These are phyloP conservation scores for Pythium angustatum DNA, from an alignment of 352 stramenopile species.

Conservation along the genomic window DNA sequence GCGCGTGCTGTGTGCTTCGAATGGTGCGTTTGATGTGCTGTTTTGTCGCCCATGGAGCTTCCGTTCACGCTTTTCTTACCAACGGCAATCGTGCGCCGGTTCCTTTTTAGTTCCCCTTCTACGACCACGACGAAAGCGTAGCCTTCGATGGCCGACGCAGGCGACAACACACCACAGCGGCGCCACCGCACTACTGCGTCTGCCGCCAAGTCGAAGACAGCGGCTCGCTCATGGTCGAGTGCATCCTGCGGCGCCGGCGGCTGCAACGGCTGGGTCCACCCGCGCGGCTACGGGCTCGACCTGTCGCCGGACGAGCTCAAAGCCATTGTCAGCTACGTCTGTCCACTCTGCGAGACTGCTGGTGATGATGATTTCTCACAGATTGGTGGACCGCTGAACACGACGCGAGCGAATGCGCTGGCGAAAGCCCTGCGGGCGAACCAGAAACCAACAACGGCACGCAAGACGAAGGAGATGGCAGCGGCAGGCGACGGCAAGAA, in stretches of 20 bases:
- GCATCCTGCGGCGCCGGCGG: constrained; percentile 86
- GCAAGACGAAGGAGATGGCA: too few relatives aligned
- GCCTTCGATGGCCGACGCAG: too few relatives aligned
- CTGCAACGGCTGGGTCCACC: constrained; percentile 92
- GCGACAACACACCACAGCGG: too few relatives aligned
- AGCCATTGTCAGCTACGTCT: constrained; percentile 83
- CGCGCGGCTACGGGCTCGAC: constrained; percentile 82
- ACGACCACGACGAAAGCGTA: too few relatives aligned
- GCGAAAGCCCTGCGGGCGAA: constrained; percentile 51
- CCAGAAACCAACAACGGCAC: constrained; percentile 34
- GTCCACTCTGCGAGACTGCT: constrained; percentile 74
- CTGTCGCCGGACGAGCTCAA: constrained; percentile 87
- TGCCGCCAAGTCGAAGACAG: constrained; percentile 80
- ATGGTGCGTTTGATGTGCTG: too few relatives aligned
- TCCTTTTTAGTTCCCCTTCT: too few relatives aligned
- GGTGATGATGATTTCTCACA: constrained; percentile 71
- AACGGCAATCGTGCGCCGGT: too few relatives aligned
- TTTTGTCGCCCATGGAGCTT: too few relatives aligned
- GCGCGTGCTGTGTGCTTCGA: too few relatives aligned
- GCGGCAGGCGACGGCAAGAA: constrained; percentile 12
- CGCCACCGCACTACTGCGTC: constrained; percentile 74
- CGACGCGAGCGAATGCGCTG: constrained; percentile 65
- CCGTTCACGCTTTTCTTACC: too few relatives aligned
- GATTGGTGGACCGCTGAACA: constrained; percentile 70
- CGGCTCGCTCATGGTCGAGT: constrained; percentile 92